Base-by-base conservation (phyloP, 257 asterid genomes). In the Rubia yunnanensis region DNA sequence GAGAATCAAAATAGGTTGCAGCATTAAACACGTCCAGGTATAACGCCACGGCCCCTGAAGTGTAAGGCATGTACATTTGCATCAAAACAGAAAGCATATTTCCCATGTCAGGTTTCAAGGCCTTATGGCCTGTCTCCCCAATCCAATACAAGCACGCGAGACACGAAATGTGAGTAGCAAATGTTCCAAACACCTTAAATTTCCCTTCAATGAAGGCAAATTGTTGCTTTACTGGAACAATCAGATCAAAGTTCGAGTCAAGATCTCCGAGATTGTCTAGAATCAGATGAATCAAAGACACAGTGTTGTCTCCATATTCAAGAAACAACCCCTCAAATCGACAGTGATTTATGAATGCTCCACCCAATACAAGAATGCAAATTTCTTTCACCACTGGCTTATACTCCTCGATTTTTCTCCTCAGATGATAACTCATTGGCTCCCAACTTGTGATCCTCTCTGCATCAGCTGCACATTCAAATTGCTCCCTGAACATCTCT, bases 251-350 rank as follows among this genome's bases (percentile, higher is more conserved):
- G 57, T 50, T 20, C 11, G 28, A 8, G 26, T 50, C 14, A 20
- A 50, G 57, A 50, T n/a, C 57, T 50, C 57, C 27, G 5, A 50
- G 57, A 50, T 50, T 50, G 26, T 50, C 57, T 20, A 50, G 57
- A 18, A 50, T 50, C 28, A 50, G 27, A 50, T 18, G 27, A 50
- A 50, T 22, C 27, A 50, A 8, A 8, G 57, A 50, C 3, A 7
- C 17, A 7, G 57, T 50, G 57, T 50, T 22, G 11, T 50, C 5
- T 18, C 57, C 57, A 20, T 22, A 50, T 20, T 50, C 27, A 50
- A 20, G 27, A 50, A 50, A 50, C 57, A 50, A 20, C 10, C 14
- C 57, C 24, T 50, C 57, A 20, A 22, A 50, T 50, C 27, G 57
- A 10, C 27, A 50, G 27, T 8, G 27, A 26, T 50, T 20, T 0